Evolutionary conservation across 306 rosid species (phyloP).

Genomic region (Prunus kanzakura): DNA sequence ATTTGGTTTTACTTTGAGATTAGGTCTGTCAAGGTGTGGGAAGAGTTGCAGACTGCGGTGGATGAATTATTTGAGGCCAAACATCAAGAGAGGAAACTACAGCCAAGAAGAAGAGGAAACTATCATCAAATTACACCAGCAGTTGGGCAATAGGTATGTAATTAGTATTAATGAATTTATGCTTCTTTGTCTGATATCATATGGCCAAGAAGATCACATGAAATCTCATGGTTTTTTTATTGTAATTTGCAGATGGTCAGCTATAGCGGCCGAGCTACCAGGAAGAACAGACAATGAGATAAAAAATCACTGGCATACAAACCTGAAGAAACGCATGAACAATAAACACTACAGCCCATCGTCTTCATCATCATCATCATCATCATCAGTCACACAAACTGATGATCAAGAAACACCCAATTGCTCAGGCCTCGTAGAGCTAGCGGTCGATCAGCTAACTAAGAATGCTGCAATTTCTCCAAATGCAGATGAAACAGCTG

Average conservation of each 20-base stretch:
- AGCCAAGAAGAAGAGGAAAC: conserved; percentile 52
- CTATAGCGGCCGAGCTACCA: conserved; percentile 54
- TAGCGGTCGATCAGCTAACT: neutral
- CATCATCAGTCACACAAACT: neutral
- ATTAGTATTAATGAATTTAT: neutral
- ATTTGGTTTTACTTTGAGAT: neutral
- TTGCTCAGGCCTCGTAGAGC: conserved; percentile 15
- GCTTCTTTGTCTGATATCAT: neutral
- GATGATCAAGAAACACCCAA: conserved; percentile 3
- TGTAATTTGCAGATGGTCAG: conserved; percentile 53
- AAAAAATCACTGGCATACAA: conserved; percentile 71
- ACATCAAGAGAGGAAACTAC: conserved; percentile 60
- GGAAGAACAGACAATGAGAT: conserved; percentile 86
- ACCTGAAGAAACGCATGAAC: conserved; percentile 41
- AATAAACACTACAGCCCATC: neutral
- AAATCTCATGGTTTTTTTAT: neutral
- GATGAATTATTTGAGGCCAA: conserved; percentile 59
- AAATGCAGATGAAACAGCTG: neutral
- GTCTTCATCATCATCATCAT: neutral
- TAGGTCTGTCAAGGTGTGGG: conserved; percentile 62
- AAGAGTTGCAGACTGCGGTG: conserved; percentile 74
- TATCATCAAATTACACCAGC: conserved; percentile 34
- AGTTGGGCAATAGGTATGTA: conserved; percentile 49
- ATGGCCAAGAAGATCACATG: neutral
- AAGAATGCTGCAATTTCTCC: neutral